Conservation (phyloP, 208 protist genomes). For the Crithidia fasciculata region DNA sequence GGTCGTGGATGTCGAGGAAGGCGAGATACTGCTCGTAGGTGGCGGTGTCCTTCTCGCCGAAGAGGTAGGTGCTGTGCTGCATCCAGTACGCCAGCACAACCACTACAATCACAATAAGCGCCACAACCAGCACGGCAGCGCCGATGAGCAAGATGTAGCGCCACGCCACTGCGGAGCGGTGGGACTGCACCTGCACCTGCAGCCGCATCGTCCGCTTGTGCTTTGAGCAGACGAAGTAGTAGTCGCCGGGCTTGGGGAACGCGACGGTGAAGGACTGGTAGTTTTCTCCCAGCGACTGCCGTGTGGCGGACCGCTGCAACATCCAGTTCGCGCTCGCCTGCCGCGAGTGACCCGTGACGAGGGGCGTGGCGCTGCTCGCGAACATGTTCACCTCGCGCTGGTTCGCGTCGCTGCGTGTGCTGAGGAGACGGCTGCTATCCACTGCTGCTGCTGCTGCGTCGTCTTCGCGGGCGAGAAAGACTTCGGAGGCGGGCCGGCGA, state of each 20-base stretch:
- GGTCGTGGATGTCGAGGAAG: conserved; percentile 29
- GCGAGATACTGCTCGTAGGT: conserved; percentile 37
- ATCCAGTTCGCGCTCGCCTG: conserved; percentile 20
- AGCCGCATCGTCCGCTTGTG: conserved; percentile 30
- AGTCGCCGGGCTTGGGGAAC: conserved; percentile 33
- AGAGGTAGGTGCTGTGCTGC: conserved; percentile 33
- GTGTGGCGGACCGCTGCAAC: conserved; percentile 21
- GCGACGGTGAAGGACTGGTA: conserved; percentile 27
- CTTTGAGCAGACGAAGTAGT: conserved; percentile 40
- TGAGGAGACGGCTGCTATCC: background rate
- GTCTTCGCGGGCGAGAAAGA: conserved; percentile 1
- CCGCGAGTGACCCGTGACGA: conserved; percentile 10
- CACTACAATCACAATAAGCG: conserved; percentile 31
- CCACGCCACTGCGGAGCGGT: conserved; percentile 7
- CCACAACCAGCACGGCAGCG: conserved; percentile 1
- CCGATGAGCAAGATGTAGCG: conserved; percentile 19
- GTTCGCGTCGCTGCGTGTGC: background rate
- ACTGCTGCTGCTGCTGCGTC: background rate
- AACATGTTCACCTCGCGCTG: conserved; percentile 5
- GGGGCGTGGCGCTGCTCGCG: conserved; percentile 8
- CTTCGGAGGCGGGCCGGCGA: conserved; percentile 6
- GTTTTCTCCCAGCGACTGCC: conserved; percentile 12
- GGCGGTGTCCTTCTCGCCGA: conserved; percentile 13
- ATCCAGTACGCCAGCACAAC: conserved; percentile 42
- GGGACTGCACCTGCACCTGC: conserved; percentile 35